Base-by-base conservation (phyloP, 176 grass and related monocot species). In the Phoenix roebelenii region DNA sequence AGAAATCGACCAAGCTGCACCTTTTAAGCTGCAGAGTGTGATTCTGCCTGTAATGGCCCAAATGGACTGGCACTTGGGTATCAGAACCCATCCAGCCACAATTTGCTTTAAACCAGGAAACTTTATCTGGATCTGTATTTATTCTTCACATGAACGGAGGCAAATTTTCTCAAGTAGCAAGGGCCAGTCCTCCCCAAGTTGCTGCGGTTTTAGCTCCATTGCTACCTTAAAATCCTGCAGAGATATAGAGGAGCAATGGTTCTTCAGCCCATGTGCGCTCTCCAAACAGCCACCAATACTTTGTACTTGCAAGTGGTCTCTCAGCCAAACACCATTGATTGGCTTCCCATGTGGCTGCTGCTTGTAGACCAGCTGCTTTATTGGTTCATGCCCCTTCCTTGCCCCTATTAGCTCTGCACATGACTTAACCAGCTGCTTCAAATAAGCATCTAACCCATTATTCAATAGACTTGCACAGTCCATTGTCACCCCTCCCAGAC, bases 141-240 rank as follows among this genome's bases (percentile, higher is more conserved):
- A 90, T 61, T 82, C 76, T 75, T 88, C 93, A 15, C 76, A 75
- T 35, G 83, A 85, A 70, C 76, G 53, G 55, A 74, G 22, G 78
- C 72, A 92, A 65, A 98, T 82, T 66, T 85, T 98, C 72, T 98
- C 87, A 66, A 98, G 84, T 16, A 92, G 76, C 69, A 88, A 60
- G 7, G 93, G 76, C 84, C 84, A 91, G 68, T 91, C 70, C 85
- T 77, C 80, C 61, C 92, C 92, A 16, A 97, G 79, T 49, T 85
- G 83, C 57, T 78, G 87, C 58, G 84, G 87, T 48, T 91, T 97
- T 74, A 97, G 63, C 76, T 91, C 86, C 92, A 97, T 91, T 61
- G 87, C 83, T 73, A 97, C 81, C 56, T 74, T 91, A 58, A 97
- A 91, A 82, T 97, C 87, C 57, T 83, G 66, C 60, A 87, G 54